Evolutionary conservation across 768 basidiomycete genomes (phyloP).

Genomic region (Tylopilus rubrobrunneus): DNA sequence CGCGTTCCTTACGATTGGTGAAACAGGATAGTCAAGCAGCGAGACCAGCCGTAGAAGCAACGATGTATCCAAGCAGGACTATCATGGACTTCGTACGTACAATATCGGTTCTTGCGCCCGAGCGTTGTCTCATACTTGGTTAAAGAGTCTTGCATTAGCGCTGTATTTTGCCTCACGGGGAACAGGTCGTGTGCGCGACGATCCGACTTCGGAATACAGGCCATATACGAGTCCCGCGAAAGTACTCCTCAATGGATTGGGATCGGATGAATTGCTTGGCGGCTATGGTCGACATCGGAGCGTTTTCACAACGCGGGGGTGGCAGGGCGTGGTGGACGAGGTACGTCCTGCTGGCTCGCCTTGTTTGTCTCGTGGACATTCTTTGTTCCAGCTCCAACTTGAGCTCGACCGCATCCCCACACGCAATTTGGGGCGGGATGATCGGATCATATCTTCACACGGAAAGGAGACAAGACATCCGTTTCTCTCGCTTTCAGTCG

Average conservation of each 20-base stretch:
- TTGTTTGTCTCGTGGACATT: background rate
- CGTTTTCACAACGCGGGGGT: slow-evolving; percentile 63
- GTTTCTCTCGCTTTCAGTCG: slow-evolving; percentile 77
- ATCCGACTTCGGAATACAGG: slow-evolving; percentile 29
- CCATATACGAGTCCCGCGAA: slow-evolving; percentile 72
- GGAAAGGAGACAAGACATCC: slow-evolving; percentile 93
- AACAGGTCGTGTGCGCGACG: slow-evolving; percentile 50
- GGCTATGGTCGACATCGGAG: slow-evolving; percentile 89
- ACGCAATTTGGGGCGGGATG: slow-evolving; percentile 91
- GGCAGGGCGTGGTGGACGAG: slow-evolving; percentile 78
- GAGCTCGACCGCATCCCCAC: slow-evolving; percentile 84
- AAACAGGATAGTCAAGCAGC: slow-evolving; percentile 63
- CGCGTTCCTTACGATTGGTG: slow-evolving; percentile 4
- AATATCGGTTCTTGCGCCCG: background rate
- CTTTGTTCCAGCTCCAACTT: slow-evolving; percentile 65
- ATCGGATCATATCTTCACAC: slow-evolving; percentile 86
- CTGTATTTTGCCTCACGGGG: slow-evolving; percentile 92
- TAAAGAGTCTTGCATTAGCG: slow-evolving; percentile 85
- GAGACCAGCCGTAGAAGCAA: slow-evolving; percentile 51
- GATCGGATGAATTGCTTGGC: slow-evolving; percentile 92
- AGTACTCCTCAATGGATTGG: slow-evolving; percentile 86
- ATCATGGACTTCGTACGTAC: slow-evolving; percentile 85
- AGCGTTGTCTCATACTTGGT: slow-evolving; percentile 1
- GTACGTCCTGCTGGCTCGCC: slow-evolving; percentile 35
- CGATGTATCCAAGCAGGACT: slow-evolving; percentile 77